Conservation (phyloP, 805 yeast genomes). For the Zygosaccharomyces bisporus region DNA sequence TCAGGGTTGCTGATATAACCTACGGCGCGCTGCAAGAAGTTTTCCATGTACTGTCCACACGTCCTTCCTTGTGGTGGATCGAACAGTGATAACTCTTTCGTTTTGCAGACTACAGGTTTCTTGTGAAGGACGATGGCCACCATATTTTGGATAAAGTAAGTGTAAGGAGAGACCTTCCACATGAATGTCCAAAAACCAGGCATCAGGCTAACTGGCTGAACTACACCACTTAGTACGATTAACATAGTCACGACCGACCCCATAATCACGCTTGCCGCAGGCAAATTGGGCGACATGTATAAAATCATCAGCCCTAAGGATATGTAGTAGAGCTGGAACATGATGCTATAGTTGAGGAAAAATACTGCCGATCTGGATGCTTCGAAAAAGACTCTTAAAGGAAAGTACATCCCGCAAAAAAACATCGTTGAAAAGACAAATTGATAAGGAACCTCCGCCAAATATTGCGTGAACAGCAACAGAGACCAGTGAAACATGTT, state of each 20-base stretch:
- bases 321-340: slow-evolving; percentile 45
- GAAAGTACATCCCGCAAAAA: slow-evolving; percentile 51
- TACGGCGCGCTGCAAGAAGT: slow-evolving; percentile 39
- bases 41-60: slow-evolving; percentile 53
- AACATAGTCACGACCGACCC: slow-evolving; percentile 54
- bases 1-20: slow-evolving; percentile 60
- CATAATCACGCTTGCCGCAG: slow-evolving; percentile 59
- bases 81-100: slow-evolving; percentile 46
- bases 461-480: slow-evolving; percentile 50
- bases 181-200: slow-evolving; percentile 85
- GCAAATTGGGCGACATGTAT: slow-evolving; percentile 62
- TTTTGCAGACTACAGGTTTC: slow-evolving; percentile 47
- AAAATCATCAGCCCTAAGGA: slow-evolving; percentile 50
- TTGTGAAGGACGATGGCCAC: slow-evolving; percentile 48
- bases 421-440: slow-evolving; percentile 47
- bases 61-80: slow-evolving; percentile 59
- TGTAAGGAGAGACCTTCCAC: slow-evolving; percentile 70
- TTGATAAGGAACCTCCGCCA: slow-evolving; percentile 61
- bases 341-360: slow-evolving; percentile 41
- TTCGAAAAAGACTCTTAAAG: slow-evolving; percentile 40
- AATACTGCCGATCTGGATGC: slow-evolving; percentile 49
- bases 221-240: slow-evolving; percentile 66
- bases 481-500: slow-evolving; percentile 72
- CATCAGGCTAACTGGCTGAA: slow-evolving; percentile 53
- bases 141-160: slow-evolving; percentile 62